Base-by-base conservation (phyloP, 75 land plant species). In the Pinus tabuliformis region DNA sequence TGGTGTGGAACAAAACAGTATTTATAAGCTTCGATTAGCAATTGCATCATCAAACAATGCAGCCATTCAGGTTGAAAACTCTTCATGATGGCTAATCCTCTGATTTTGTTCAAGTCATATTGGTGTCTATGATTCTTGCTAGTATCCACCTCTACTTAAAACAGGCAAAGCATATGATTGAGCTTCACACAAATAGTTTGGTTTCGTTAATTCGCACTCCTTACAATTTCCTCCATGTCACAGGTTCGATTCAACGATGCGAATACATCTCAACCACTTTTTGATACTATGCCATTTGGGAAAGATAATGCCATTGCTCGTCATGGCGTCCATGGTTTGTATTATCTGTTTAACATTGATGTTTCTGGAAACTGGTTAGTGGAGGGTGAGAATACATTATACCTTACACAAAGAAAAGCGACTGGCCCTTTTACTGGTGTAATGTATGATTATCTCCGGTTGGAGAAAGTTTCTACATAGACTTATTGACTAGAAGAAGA, bases 241-340 rank as follows among this genome's bases (percentile, higher is more conserved):
- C 82, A 86, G 88, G 56, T 86, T 45, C 56, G 75, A 42, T 76
- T 86, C 30, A 86, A 86, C 56, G 63, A 76, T 45, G 62, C 73
- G 36, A 65, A 83, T 75, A 18, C 18, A 49, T 24, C 61, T 15
- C 80, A 59, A 21, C 82, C 87, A 39, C 70, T 66, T 37, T 86
- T 86, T 60, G 88, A 86, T 56, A 86, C 88, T 16, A 72, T 74
- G 79, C 88, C 80, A 36, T 86, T 84, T 74, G 88, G 88, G 14
- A 84, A 80, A 62, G 88, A 86, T 73, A 86, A 86, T 71, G 86
- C 88, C 14, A 84, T 86, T 58, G 88, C 88, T 14, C 82, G 88
- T 56, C 88, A 86, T 74, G 87, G 88, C 17, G 84, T 84, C 70
- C 88, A 86, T 73, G 88, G 88, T n/a, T 76, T 86, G 36, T 84